Conservation (phyloP, 352 stramenopile species). For the Phytophthora pini region DNA sequence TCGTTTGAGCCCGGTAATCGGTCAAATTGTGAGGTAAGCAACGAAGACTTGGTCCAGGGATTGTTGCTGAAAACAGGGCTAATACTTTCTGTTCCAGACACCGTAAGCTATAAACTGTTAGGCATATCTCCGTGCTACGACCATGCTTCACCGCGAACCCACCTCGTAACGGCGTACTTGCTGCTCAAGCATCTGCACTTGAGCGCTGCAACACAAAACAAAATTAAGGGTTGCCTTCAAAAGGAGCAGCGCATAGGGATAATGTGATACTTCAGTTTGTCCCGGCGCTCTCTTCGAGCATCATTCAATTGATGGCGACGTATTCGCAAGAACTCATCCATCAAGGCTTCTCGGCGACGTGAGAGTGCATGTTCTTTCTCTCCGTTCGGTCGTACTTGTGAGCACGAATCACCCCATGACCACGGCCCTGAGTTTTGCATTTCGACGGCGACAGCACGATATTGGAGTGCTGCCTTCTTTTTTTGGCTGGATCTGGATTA, state of each 20-base stretch:
- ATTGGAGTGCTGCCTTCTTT: constrained; percentile 5
- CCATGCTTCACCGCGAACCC: not conserved
- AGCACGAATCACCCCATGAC: constrained; percentile 16
- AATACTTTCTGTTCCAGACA: not conserved
- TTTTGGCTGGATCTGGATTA: constrained; percentile 16
- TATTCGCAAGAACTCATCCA: constrained; percentile 36
- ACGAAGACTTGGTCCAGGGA: not conserved
- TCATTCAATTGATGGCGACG: constrained; percentile 30
- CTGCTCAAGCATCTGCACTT: constrained; percentile 41
- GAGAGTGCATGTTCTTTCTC: constrained; percentile 13
- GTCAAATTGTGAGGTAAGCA: not conserved
- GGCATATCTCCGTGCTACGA: not conserved
- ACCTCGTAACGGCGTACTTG: constrained; percentile 44
- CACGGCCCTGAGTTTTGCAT: constrained; percentile 15
- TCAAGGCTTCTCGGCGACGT: constrained; percentile 22
- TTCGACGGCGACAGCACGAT: not conserved
- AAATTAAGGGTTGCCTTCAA: constrained; percentile 1
- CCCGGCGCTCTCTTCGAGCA: constrained; percentile 20
- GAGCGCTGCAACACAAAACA: constrained; percentile 22
- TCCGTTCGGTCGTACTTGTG: not conserved
- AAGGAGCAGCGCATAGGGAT: too few relatives aligned
- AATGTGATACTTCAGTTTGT: constrained; percentile 34
- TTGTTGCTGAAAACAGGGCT: not conserved
- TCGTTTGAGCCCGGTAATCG: not conserved
- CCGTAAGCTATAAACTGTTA: constrained; percentile 11